Evolutionary conservation across 768 basidiomycete genomes (phyloP).

Genomic region (Hebeloma cylindrosporum): DNA sequence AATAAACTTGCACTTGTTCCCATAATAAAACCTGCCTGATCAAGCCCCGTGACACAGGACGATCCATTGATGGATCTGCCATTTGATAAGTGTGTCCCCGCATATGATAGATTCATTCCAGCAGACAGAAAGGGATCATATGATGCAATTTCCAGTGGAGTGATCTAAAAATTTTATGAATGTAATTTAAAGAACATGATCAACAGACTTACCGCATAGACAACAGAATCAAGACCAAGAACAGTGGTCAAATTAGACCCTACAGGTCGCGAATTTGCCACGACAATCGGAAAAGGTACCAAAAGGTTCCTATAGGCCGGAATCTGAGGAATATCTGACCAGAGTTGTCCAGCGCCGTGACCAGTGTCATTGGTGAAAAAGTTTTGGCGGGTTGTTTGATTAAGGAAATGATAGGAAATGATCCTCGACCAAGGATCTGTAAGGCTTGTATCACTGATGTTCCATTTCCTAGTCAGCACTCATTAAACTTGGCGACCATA

Average conservation of each 20-base stretch:
- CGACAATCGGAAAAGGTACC: constrained; percentile 69
- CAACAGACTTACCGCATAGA: constrained; percentile 51
- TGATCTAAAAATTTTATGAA: constrained; percentile 39
- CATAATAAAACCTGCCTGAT: constrained; percentile 73
- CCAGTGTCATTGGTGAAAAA: constrained; percentile 58
- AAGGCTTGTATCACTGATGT: constrained; percentile 57
- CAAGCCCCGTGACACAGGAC: constrained; percentile 71
- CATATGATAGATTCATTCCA: constrained; percentile 60
- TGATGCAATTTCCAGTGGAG: constrained; percentile 68
- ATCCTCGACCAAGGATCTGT: constrained; percentile 66
- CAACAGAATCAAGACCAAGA: constrained; percentile 43
- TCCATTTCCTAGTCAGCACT: background rate
- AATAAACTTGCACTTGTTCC: constrained; percentile 73
- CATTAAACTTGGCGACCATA: background rate
- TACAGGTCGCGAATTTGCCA: constrained; percentile 52
- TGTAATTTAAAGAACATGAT: background rate
- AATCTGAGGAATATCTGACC: constrained; percentile 55
- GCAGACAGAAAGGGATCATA: constrained; percentile 74
- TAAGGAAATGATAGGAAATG: constrained; percentile 73
- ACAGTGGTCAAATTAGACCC: constrained; percentile 42
- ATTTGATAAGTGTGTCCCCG: constrained; percentile 63
- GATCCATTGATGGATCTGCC: constrained; percentile 54
- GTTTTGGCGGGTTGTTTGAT: constrained; percentile 56
- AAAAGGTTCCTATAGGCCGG: constrained; percentile 48
- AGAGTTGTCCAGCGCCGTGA: constrained; percentile 74